Evolutionary conservation across 2,329 filamentous ascomycete genomes (phyloP).

Genomic region (Neonectria sp.): DNA sequence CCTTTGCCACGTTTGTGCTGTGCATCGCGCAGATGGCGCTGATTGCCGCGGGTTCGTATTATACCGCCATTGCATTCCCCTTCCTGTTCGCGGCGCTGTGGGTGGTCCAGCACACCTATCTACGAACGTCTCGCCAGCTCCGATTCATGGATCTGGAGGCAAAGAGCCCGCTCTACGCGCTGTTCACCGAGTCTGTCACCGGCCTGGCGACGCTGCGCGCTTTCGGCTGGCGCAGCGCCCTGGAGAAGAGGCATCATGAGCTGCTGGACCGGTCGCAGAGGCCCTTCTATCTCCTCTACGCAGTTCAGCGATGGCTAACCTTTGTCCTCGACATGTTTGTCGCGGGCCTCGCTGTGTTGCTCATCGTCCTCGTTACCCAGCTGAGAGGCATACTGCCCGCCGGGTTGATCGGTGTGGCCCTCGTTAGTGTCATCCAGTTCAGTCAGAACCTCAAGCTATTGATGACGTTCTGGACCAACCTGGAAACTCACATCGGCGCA

Average conservation of each 20-base stretch:
- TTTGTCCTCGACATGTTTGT: slow-evolving; percentile 46
- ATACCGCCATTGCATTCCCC: slow-evolving; percentile 37
- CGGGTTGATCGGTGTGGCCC: slow-evolving; percentile 43
- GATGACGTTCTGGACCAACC: slow-evolving; percentile 50
- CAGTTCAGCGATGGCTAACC: slow-evolving; percentile 46
- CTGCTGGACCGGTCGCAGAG: slow-evolving; percentile 60
- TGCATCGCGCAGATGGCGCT: slow-evolving; percentile 44
- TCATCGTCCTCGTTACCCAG: slow-evolving; percentile 38
- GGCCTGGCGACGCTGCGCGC: slow-evolving; percentile 65
- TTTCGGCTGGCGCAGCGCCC: slow-evolving; percentile 60
- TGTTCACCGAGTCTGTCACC: slow-evolving; percentile 63
- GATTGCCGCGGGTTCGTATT: slow-evolving; percentile 36
- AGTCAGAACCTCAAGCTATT: slow-evolving; percentile 49
- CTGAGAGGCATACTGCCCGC: slow-evolving; percentile 29
- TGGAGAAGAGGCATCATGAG: slow-evolving; percentile 51
- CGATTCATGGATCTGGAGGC: slow-evolving; percentile 67
- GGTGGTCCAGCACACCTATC: slow-evolving; percentile 48
- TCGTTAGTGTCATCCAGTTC: slow-evolving; percentile 49
- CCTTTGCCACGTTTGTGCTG: slow-evolving; percentile 38
- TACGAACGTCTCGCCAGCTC: slow-evolving; percentile 67
- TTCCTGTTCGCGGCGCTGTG: slow-evolving; percentile 27
- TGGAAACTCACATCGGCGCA: slow-evolving; percentile 50
- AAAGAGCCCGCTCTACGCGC: slow-evolving; percentile 63
- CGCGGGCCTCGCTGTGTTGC: slow-evolving; percentile 35
- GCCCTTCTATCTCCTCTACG: slow-evolving; percentile 61